Evolutionary conservation across 257 asterid species (phyloP), one percentile per base, ranked within the genome.

Genomic region (Cordia subcordata): DNA sequence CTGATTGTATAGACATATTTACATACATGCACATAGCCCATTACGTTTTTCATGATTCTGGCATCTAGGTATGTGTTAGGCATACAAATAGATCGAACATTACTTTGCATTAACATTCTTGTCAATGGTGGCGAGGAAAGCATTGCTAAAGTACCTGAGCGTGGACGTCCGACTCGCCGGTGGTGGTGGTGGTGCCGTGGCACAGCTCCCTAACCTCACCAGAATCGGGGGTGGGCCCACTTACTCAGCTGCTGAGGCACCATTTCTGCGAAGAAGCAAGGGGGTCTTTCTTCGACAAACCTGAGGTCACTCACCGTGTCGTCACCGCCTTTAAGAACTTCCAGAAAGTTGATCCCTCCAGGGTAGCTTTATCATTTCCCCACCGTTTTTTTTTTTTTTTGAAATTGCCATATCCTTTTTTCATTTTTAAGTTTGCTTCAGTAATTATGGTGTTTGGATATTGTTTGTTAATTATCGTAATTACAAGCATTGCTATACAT

Each of bases 221-320:
- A 35, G 68, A 0, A 33, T 49, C 32, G n/a, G 50, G 66, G 45
- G 66, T 65, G 4, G 88, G 77, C 62, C 57, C 70, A 47, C 50
- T 82, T 44, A 53, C 73, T 57, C 75, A 69, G 64, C 74, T 86
- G 18, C 49, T 81, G 63, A 63, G 77, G 37, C 94, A 81, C 57
- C 80, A 77, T 65, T 86, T 86, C 72, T 84, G 86, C 38, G 85
- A 74, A 51, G 92, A 84, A 52, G 84, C 75, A 8, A 84, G 63
- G 55, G 96, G 94, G 47, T 67, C 89, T 21, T 89, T 89, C 79
- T 95, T 89, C 49, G 95, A 86, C 71, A 89, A 89, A 65, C 71
- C 80, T 14, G 95, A 89, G 74, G 96, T 89, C 75, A 58, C 87
- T 65, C 87, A 86, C 73, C 96, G 96, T 60, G 95, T 89, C 14